A percentile compares a stretch with the other conserved stretches of the same genome.
These are phyloP conservation scores for Boletellus ananas DNA, from an alignment of 768 basidiomycete genomes.

Conservation along the genomic window DNA sequence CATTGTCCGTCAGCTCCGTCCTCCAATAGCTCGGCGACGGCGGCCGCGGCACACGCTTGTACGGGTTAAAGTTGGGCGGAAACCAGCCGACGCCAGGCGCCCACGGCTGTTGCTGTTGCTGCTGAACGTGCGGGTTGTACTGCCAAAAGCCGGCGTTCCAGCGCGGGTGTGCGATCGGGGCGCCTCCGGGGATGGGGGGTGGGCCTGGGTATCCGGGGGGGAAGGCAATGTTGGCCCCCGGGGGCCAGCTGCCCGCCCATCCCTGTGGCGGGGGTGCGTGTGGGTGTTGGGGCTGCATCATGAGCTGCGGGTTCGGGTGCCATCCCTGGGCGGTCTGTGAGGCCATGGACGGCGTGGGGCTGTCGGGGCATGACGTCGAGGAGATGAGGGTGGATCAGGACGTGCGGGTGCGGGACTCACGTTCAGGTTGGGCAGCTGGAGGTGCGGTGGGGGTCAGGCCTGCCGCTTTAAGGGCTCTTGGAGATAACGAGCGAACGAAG, in stretches of 20 bases:
- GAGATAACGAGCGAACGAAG: too few species aligned
- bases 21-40: slow-evolving; percentile 66
- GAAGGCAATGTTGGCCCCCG: slow-evolving; percentile 23
- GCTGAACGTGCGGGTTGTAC: slow-evolving; percentile 40
- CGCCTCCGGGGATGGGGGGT: slow-evolving; percentile 54
- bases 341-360: slow-evolving; percentile 11
- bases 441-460: too few species aligned
- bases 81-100: slow-evolving; percentile 32
- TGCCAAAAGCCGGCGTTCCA: slow-evolving; percentile 56
- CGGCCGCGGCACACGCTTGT: slow-evolving; percentile 58
- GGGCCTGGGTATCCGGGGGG: slow-evolving; percentile 39
- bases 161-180: slow-evolving; percentile 35
- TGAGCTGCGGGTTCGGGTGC: slow-evolving; percentile 33
- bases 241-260: slow-evolving; percentile 39
- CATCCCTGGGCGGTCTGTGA: slow-evolving; percentile 26
- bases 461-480: neutral
- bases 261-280: slow-evolving; percentile 26
- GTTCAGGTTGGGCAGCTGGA: too few species aligned
- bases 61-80: slow-evolving; percentile 48
- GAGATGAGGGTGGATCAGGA: slow-evolving; percentile 11
- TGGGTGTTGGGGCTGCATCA: slow-evolving; percentile 20
- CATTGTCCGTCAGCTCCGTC: slow-evolving; percentile 55
- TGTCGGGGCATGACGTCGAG: too few species aligned
- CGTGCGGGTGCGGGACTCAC: neutral
- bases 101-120: slow-evolving; percentile 25